Conservation (phyloP, 225 moss, liverwort and hornwort genomes). For the Thuidium tamariscinum region DNA sequence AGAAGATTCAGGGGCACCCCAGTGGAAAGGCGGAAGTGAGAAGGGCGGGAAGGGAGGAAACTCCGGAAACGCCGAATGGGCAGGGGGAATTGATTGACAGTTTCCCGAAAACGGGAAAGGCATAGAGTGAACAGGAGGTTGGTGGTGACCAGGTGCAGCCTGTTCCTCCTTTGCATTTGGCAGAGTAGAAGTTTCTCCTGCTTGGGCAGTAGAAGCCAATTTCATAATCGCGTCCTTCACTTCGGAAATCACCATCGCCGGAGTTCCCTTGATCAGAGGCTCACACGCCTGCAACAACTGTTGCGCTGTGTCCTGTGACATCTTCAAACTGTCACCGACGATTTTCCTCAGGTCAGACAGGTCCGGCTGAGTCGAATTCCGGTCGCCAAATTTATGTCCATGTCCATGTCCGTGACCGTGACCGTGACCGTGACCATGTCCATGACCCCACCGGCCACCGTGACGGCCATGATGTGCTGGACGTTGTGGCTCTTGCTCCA, state of each 20-base stretch:
- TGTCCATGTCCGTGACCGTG: background rate
- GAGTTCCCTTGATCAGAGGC: constrained; percentile 26
- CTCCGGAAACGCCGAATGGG: background rate
- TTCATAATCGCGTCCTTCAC: constrained; percentile 22
- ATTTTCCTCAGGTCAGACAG: constrained; percentile 7
- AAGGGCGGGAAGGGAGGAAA: background rate
- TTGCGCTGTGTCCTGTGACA: constrained; percentile 33
- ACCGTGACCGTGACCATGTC: background rate
- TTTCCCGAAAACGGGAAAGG: background rate
- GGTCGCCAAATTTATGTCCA: background rate
- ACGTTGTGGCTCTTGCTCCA: constrained; percentile 12
- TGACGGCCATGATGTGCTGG: constrained; percentile 13
- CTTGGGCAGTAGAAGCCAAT: background rate
- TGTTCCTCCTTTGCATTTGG: background rate
- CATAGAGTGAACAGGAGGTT: background rate
- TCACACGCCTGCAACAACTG: constrained; percentile 27
- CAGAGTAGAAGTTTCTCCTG: background rate
- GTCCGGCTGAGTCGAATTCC: background rate
- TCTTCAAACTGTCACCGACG: constrained; percentile 19
- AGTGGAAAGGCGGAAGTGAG: background rate
- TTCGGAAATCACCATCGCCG: constrained; percentile 17
- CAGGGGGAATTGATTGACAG: background rate
- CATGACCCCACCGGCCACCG: constrained; percentile 8
- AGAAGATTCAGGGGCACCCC: background rate
- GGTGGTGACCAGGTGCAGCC: background rate